Base-by-base conservation (phyloP, 2,329 filamentous ascomycete genomes). In the Epichloe aotearoae region DNA sequence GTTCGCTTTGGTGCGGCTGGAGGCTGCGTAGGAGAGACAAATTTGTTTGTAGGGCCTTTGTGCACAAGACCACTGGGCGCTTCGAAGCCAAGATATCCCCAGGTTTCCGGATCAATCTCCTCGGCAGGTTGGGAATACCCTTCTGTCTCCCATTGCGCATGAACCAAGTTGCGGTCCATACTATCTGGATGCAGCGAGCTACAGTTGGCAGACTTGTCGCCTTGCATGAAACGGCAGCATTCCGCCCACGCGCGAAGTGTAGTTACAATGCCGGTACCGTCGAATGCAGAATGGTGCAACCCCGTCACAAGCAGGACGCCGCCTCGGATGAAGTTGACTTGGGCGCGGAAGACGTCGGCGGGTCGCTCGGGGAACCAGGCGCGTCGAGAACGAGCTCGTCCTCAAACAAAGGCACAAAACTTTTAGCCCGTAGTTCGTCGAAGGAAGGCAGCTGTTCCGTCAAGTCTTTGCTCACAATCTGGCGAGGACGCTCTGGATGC, bases 251-350 rank as follows among this genome's bases (percentile, higher is more conserved):
- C 62, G 30, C 55, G 59, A 23, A 65, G 52, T 3, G 60, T 57
- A 0, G 58, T 52, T 40, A 65, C 59, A 43, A 57, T 61, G 3
- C 62, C 64, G 7, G 61, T 50, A 15, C 60, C 63, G 23, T 66
- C 63, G 12, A 62, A 46, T 7, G 56, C 60, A n/a, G 49, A 54
- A 20, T 62, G 62, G 45, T 60, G 59, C 23, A 62, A 49, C 20
- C 60, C 55, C 4, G 54, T 51, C 3, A 60, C 60, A 7, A 65
- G 53, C 3, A 65, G 54, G 37, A 62, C 65, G 0, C 62, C 64
- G 2, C 63, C 63, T 2, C 54, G 39, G 37, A 65, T 56, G 42
- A 65, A 65, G 36, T 65, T 66, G 15, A 57, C 63, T 36, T 65
- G 63, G 1, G 55, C 63, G 7, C 54, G 46, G 2, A 66, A 54